Evolutionary conservation across 2,329 filamentous ascomycete species (phyloP), one percentile per base, ranked within the genome.

Genomic region (Lachnellula suecica): DNA sequence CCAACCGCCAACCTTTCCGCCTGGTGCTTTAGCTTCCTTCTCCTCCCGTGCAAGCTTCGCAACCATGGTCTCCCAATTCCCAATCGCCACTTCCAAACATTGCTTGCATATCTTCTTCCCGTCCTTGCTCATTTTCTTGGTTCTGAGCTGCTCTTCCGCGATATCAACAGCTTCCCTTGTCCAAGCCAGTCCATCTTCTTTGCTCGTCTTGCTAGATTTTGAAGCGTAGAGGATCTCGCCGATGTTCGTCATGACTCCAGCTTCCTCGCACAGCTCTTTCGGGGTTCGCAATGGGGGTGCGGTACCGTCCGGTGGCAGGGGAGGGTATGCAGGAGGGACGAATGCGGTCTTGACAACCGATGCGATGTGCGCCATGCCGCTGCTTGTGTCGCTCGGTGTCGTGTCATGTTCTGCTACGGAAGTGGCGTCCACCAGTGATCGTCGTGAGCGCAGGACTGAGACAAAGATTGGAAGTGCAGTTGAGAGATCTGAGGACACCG

Each of bases 141-240:
- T 70, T 59, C 77, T 81, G 38, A 84, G 77, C 63, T 84, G 84
- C 55, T 85, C 78, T 70, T 92, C 91, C 2, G 91, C 88, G 1
- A 88, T 74, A 60, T 92, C 87, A 27, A 96, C 90, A 23, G 88
- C 91, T 57, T 96, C 90, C 50, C 91, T 83, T 1, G 93, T 96
- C 93, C 93, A 97, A 5, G 85, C 84, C 2, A 97, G 76, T 0
- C 91, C 93, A 55, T 88, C 85, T 44, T 89, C 84, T 46, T 76
- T 74, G 17, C 69, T 74, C 17, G 66, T 49, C 53, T 49, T 47
- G 23, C 68, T 70, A 4, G 66, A 54, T 4, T 75, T 72, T n/a
- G 81, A 79, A 4, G 89, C 82, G 69, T 88, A 97, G 27, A 97
- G 79, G 47, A 97, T 96, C 72, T 97, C 93, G 53, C 93, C 93